Evolutionary conservation across 1,284 basidiomycete genomes (phyloP).

Genomic region (Cryptococcus sp.): DNA sequence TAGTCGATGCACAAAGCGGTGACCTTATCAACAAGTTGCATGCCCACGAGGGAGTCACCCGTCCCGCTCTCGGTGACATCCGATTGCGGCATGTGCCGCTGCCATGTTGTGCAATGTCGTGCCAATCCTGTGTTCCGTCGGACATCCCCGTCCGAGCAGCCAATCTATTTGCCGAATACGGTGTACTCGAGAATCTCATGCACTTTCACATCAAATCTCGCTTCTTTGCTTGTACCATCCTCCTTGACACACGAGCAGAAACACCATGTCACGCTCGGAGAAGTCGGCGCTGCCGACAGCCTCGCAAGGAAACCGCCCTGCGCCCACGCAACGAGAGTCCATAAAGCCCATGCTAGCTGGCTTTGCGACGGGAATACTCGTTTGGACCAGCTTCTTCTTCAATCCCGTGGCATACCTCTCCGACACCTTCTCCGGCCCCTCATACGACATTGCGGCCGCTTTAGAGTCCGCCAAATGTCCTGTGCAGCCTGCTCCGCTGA

Average conservation of each 20-base stretch:
- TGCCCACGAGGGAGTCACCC: too few relatives aligned
- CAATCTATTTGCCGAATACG: not conserved
- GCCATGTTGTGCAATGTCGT: too few relatives aligned
- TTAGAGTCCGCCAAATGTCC: conserved; percentile 39
- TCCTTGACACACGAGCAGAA: not conserved
- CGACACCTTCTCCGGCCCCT: not conserved
- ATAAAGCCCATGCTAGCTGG: conserved; percentile 1
- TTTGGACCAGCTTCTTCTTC: not conserved
- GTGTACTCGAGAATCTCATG: not conserved
- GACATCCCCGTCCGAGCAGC: too few relatives aligned
- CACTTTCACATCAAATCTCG: not conserved
- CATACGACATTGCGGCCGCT: conserved; percentile 3
- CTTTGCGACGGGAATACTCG: not conserved
- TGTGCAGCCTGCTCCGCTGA: conserved; percentile 35
- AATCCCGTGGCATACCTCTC: conserved; percentile 2
- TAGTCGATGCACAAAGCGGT: too few relatives aligned
- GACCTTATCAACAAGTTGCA: too few relatives aligned
- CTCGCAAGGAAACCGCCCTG: not conserved
- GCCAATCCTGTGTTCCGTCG: too few relatives aligned
- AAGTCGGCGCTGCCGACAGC: conserved; percentile 12
- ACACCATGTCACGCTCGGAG: conserved; percentile 9
- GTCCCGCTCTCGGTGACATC: too few relatives aligned
- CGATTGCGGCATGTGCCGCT: too few relatives aligned
- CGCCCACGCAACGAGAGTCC: not conserved
- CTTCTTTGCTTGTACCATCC: not conserved